phyloP scores from a whole-genome alignment of 148 eudicot species.

The Persicaria maculosa region DNA sequence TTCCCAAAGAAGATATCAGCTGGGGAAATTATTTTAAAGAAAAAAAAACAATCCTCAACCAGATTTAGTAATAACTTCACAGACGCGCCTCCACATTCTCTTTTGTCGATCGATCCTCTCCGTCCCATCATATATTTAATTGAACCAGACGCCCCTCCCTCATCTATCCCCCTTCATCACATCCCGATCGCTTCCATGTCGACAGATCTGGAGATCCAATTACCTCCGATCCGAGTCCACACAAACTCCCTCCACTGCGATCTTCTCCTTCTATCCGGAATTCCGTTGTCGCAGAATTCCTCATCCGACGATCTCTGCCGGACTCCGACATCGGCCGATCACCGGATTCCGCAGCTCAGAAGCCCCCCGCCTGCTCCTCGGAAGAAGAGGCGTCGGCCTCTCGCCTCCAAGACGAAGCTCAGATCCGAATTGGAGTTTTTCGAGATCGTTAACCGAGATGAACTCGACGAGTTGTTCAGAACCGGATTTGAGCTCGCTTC shows the following conservation, averaged over 20 bases:
- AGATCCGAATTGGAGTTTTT: background rate
- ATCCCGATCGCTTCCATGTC: background rate
- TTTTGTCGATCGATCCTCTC: background rate
- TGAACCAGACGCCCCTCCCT: background rate
- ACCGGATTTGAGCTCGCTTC: background rate
- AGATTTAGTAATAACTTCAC: background rate
- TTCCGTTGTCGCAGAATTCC: background rate
- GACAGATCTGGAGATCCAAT: background rate
- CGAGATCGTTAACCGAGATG: background rate
- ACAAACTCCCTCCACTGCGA: background rate
- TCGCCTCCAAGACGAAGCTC: background rate
- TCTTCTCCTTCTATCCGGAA: background rate
- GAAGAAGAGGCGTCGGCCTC: background rate
- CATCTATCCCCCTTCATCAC: background rate
- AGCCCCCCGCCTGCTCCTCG: background rate
- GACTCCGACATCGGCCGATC: background rate
- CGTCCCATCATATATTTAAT: background rate
- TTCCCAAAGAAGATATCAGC: conserved; percentile 1
- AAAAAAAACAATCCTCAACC: too few relatives aligned
- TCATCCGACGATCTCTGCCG: background rate
- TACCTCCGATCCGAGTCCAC: background rate
- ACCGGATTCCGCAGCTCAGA: conserved; percentile 2
- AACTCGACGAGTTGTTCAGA: conserved; percentile 1
- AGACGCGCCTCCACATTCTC: background rate
- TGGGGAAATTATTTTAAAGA: too few relatives aligned